Evolutionary conservation across 2,329 filamentous ascomycete genomes (phyloP).

Genomic region (Huntiella abstrusa): DNA sequence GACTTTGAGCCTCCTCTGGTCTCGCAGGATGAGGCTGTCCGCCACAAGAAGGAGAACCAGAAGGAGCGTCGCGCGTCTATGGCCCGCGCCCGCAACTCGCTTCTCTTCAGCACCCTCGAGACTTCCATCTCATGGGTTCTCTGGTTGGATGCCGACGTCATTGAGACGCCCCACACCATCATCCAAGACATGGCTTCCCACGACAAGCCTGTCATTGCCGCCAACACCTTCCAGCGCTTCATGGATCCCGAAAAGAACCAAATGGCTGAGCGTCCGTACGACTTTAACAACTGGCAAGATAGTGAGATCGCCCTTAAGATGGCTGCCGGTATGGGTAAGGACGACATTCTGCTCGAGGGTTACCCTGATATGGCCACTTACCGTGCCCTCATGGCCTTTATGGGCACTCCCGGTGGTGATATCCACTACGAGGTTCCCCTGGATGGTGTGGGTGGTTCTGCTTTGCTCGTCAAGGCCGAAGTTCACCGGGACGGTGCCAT

Average conservation of each 20-base stretch:
- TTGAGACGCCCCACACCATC: constrained; percentile 67
- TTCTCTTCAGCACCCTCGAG: constrained; percentile 87
- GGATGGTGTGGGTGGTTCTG: constrained; percentile 86
- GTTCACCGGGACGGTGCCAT: constrained; percentile 95
- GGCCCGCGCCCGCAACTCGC: constrained; percentile 81
- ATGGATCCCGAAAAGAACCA: constrained; percentile 48
- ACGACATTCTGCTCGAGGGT: constrained; percentile 85
- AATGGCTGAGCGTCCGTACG: constrained; percentile 66
- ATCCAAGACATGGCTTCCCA: constrained; percentile 83
- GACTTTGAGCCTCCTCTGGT: constrained; percentile 70
- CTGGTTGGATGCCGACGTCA: constrained; percentile 82
- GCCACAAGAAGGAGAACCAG: constrained; percentile 83
- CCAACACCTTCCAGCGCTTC: constrained; percentile 88
- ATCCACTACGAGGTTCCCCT: constrained; percentile 48
- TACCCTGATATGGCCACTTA: constrained; percentile 90
- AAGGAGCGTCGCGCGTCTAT: constrained; percentile 73
- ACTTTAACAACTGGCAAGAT: constrained; percentile 97
- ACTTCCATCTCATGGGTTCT: constrained; percentile 88
- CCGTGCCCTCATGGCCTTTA: constrained; percentile 73
- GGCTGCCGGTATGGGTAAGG: constrained; percentile 61
- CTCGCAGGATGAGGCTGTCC: constrained; percentile 71
- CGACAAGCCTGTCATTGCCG: constrained; percentile 78
- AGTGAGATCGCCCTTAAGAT: constrained; percentile 61
- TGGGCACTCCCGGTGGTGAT: constrained; percentile 39
- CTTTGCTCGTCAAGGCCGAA: constrained; percentile 84